Conservation (phyloP, 1,284 basidiomycete genomes). For the Rhodotorula sp. region DNA sequence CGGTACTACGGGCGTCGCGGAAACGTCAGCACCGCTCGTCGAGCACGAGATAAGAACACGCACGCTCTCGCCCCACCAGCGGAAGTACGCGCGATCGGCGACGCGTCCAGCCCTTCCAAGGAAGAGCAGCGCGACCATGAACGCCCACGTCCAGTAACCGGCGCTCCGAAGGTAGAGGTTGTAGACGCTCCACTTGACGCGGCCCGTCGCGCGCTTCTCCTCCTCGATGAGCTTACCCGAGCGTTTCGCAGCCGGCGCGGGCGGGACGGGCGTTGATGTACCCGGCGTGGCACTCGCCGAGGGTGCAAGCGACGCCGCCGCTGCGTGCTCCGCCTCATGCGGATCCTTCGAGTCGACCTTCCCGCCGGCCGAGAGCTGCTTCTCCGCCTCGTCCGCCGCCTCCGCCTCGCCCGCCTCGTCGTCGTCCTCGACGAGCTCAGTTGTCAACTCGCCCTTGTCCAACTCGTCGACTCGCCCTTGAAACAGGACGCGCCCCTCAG, state of each 20-base stretch:
- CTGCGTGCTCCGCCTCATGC: constrained; percentile 20
- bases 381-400: constrained; percentile 55
- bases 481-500: constrained; percentile 24
- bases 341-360: constrained; percentile 11
- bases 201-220: constrained; percentile 71
- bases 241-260: constrained; percentile 4
- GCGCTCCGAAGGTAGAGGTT: constrained; percentile 55
- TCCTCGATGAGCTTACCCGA: constrained; percentile 62
- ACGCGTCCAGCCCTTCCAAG: constrained; percentile 65
- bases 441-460: constrained; percentile 52
- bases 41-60: constrained; percentile 7
- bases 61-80: constrained; percentile 45
- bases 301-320: background rate
- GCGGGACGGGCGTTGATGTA: constrained; percentile 65
- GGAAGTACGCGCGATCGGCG: constrained; percentile 56
- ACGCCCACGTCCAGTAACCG: constrained; percentile 55
- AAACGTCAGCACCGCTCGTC: constrained; percentile 49
- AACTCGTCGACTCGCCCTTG: constrained; percentile 79
- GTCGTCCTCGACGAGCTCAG: constrained; percentile 26
- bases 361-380: constrained; percentile 48
- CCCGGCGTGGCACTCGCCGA: constrained; percentile 18
- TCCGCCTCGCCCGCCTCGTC: constrained; percentile 27
- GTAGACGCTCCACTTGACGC: constrained; percentile 79
- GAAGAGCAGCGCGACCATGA: constrained; percentile 46
- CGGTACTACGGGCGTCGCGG: constrained; percentile 57